These are phyloP conservation scores for Xylariales sp. DNA, from an alignment of 2,329 filamentous ascomycete species.

Conservation along the genomic window DNA sequence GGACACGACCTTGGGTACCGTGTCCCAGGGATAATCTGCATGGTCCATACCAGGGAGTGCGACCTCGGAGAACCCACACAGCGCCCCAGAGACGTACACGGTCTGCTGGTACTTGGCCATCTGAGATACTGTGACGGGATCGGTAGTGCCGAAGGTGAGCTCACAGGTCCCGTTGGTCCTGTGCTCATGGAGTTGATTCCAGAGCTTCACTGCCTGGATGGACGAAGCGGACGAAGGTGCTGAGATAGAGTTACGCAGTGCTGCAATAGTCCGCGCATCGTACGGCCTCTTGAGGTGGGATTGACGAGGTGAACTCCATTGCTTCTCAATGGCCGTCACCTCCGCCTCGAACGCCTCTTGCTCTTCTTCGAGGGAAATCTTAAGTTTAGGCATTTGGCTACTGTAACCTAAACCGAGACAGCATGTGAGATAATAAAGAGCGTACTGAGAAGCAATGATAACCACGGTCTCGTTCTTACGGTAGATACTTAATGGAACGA, in stretches of 20 bases:
- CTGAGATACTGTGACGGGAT: slow-evolving; percentile 29
- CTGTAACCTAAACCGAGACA: not conserved
- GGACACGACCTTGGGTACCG: slow-evolving; percentile 34
- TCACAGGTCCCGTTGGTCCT: slow-evolving; percentile 28
- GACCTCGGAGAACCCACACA: slow-evolving; percentile 34
- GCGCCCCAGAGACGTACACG: slow-evolving; percentile 35
- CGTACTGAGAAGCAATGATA: not conserved
- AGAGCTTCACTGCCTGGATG: slow-evolving; percentile 31
- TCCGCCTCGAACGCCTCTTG: slow-evolving; percentile 27
- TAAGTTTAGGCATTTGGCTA: slow-evolving; percentile 13
- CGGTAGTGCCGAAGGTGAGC: slow-evolving; percentile 33
- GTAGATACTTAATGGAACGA: too few species aligned
- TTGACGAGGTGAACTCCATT: slow-evolving; percentile 26
- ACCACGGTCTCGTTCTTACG: too few species aligned
- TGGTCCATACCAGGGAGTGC: slow-evolving; percentile 33
- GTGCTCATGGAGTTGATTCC: slow-evolving; percentile 30
- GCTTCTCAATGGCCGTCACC: slow-evolving; percentile 28
- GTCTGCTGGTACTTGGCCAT: slow-evolving; percentile 34
- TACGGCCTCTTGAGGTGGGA: slow-evolving; percentile 28
- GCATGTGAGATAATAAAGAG: not conserved
- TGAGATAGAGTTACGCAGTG: slow-evolving; percentile 25
- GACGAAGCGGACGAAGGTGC: slow-evolving; percentile 23
- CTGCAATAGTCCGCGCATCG: slow-evolving; percentile 27
- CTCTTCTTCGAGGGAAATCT: slow-evolving; percentile 19
- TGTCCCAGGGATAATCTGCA: slow-evolving; percentile 38